A percentile compares a stretch with the other conserved stretches of the same genome.
phyloP scores from a whole-genome alignment of 2,329 filamentous ascomycete species.

The Zymoseptoria crescenta region DNA sequence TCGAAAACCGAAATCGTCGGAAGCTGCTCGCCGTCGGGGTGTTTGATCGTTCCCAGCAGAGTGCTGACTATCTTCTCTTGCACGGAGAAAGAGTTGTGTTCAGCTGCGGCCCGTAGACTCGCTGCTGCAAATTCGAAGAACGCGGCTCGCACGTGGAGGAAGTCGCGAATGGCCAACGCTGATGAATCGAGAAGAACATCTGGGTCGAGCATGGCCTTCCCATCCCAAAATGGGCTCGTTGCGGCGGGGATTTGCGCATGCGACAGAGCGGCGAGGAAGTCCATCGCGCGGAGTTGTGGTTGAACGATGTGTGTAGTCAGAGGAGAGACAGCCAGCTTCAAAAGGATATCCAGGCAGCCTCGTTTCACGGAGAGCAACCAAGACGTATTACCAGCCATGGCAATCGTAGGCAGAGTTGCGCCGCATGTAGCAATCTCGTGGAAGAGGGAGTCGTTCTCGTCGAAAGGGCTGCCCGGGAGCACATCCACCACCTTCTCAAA shows the following conservation, averaged over 20 bases:
- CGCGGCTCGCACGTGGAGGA: constrained; percentile 67
- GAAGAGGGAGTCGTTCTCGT: constrained; percentile 66
- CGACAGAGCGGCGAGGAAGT: constrained; percentile 72
- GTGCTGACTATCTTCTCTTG: constrained; percentile 51
- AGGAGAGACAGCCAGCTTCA: constrained; percentile 74
- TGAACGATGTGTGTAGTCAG: constrained; percentile 69
- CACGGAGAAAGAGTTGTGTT: constrained; percentile 34
- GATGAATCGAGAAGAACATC: constrained; percentile 64
- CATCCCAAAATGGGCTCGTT: constrained; percentile 66
- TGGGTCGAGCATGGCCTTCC: constrained; percentile 49
- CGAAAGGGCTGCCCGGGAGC: constrained; percentile 62
- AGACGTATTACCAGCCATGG: constrained; percentile 23
- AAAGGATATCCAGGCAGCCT: constrained; percentile 53
- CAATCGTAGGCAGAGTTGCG: constrained; percentile 46
- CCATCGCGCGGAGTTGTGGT: constrained; percentile 68
- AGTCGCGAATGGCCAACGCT: constrained; percentile 64
- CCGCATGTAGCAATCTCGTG: constrained; percentile 62
- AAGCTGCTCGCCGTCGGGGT: constrained; percentile 58
- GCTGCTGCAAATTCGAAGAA: constrained; percentile 77
- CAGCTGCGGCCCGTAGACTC: constrained; percentile 65
- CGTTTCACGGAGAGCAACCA: constrained; percentile 39
- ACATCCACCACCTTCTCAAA: constrained; percentile 62
- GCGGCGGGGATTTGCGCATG: constrained; percentile 63
- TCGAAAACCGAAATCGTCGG: constrained; percentile 76
- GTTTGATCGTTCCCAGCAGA: constrained; percentile 66